These are phyloP conservation scores for Oryza glumipatula DNA, from an alignment of 176 grass and related monocot species.

Conservation along the genomic window DNA sequence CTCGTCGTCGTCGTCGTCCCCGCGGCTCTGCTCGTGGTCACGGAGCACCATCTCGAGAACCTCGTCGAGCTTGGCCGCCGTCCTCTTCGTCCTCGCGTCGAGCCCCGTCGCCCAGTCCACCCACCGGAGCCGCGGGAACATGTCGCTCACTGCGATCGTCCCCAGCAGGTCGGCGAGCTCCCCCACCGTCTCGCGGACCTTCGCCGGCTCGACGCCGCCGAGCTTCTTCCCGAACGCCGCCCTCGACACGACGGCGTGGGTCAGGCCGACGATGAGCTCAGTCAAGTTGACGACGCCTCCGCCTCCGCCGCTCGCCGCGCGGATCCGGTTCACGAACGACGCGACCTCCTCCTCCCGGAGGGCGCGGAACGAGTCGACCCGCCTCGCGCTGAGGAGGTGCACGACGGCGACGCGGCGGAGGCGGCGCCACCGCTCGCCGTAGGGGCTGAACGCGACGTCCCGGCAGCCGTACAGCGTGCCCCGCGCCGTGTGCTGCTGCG, in stretches of 20 bases:
- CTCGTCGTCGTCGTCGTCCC: neutral
- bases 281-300: conserved; percentile 41
- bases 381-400: conserved; percentile 49
- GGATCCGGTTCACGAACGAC: conserved; percentile 31
- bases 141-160: conserved; percentile 18
- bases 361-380: conserved; percentile 49
- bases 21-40: conserved; percentile 31
- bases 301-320: neutral
- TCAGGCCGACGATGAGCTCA: conserved; percentile 30
- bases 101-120: conserved; percentile 41
- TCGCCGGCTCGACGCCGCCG: neutral
- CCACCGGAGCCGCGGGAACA: conserved; percentile 37
- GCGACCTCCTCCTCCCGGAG: conserved; percentile 46
- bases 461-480: conserved; percentile 41
- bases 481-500: conserved; percentile 9
- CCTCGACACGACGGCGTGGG: conserved; percentile 33
- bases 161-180: conserved; percentile 8
- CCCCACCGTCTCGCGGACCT: neutral
- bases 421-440: conserved; percentile 61
- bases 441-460: conserved; percentile 49
- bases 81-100: conserved; percentile 26
- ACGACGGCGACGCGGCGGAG: conserved; percentile 37
- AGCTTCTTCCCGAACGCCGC: conserved; percentile 42
- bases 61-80: conserved; percentile 25
- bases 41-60: conserved; percentile 44